These are phyloP conservation scores for Phialophora chinensis DNA, from an alignment of 2,329 filamentous ascomycete genomes.

Conservation along the genomic window DNA sequence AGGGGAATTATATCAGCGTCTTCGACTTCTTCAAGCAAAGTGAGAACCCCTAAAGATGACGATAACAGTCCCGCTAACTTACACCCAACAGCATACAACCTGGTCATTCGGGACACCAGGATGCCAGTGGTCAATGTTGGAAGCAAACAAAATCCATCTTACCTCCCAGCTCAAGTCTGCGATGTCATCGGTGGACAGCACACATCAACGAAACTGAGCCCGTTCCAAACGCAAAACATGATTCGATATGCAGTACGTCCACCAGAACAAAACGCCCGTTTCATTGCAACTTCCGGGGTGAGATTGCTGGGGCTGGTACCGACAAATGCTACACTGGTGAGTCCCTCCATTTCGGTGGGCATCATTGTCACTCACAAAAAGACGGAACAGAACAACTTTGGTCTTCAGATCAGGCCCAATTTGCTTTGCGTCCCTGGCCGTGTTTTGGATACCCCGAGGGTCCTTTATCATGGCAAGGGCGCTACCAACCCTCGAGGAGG, in stretches of 20 bases:
- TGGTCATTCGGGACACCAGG: constrained; percentile 45
- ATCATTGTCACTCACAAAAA: no score
- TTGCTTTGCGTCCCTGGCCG: no score
- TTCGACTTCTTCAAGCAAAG: constrained; percentile 53
- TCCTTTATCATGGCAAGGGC: no score
- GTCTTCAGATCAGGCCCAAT: no score
- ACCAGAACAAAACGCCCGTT: constrained; percentile 70
- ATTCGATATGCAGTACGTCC: constrained; percentile 72
- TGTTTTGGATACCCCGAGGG: no score
- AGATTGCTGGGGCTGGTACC: no score
- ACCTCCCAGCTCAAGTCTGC: constrained; percentile 71
- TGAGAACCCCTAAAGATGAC: no score
- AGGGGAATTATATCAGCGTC: constrained; percentile 57
- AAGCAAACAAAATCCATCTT: constrained; percentile 61
- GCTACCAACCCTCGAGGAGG: no score
- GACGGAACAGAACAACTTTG: no score
- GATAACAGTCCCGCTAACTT: no score
- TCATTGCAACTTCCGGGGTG: constrained; percentile 53
- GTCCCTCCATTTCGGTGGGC: no score
- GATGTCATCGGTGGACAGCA: constrained; percentile 69
- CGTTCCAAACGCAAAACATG: constrained; percentile 70
- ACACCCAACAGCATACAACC: constrained; percentile 39
- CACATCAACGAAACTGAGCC: constrained; percentile 62
- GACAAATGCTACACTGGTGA: no score
- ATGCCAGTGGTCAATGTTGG: constrained; percentile 73